Evolutionary conservation across 345 rosid genomes (phyloP).

Genomic region (Excoecaria agallocha): DNA sequence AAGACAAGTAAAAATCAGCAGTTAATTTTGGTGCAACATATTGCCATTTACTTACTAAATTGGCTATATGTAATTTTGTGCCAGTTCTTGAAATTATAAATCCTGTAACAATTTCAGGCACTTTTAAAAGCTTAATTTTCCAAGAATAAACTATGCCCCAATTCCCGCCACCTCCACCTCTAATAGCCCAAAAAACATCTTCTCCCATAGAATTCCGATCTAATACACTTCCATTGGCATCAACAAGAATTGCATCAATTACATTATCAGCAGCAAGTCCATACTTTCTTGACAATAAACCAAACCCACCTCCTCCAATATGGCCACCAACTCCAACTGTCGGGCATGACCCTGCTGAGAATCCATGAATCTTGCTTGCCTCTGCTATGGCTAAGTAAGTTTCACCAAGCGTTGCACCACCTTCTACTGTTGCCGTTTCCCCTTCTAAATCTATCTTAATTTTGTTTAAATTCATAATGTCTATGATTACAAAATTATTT

Average conservation of each 20-base stretch:
- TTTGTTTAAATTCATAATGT: constrained; percentile 26
- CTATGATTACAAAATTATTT: constrained; percentile 19
- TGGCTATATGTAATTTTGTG: constrained; percentile 15
- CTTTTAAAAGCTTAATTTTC: constrained; percentile 25
- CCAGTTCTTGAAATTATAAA: constrained; percentile 21
- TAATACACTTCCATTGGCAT: constrained; percentile 15
- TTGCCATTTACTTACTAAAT: constrained; percentile 29
- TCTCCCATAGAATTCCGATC: constrained; percentile 29
- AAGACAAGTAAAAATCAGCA: constrained; percentile 23
- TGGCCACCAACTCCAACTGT: constrained; percentile 35
- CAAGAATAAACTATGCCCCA: constrained; percentile 30
- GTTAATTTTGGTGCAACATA: constrained; percentile 16
- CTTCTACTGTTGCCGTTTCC: constrained; percentile 23
- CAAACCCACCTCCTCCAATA: constrained; percentile 28
- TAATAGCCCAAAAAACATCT: constrained; percentile 33
- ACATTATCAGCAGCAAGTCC: constrained; percentile 33
- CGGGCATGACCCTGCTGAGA: constrained; percentile 33
- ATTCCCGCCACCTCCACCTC: constrained; percentile 31
- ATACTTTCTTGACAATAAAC: constrained; percentile 25
- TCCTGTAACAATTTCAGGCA: constrained; percentile 16
- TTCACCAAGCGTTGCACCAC: constrained; percentile 33
- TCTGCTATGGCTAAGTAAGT: constrained; percentile 23
- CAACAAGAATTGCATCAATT: constrained; percentile 25
- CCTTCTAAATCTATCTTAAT: constrained; percentile 15
- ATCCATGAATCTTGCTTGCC: constrained; percentile 18